Evolutionary conservation across 139 green algal genomes (phyloP).

Genomic region (Picochlorum sp.): DNA sequence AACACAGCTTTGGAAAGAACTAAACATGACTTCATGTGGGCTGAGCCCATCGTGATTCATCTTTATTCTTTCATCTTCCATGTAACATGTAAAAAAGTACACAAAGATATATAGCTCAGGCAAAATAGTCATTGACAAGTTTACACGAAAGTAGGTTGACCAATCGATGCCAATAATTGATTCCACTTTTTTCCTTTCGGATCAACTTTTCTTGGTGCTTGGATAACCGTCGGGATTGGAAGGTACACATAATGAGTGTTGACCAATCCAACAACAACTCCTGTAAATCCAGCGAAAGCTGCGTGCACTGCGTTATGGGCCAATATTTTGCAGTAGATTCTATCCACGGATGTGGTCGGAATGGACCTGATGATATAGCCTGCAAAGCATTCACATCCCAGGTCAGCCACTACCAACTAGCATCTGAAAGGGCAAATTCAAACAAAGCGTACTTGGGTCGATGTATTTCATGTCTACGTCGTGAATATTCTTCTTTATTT

Average conservation of each 20-base stretch:
- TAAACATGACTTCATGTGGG: neutral
- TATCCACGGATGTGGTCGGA: conserved; percentile 71
- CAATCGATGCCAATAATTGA: conserved; percentile 57
- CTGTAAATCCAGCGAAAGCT: conserved; percentile 84
- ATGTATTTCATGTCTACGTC: conserved; percentile 57
- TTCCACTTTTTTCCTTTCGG: conserved; percentile 84
- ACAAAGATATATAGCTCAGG: no score
- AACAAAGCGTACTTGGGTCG: conserved; percentile 34
- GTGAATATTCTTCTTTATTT: conserved; percentile 56
- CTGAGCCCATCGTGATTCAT: no score
- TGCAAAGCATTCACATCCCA: neutral
- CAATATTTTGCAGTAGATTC: conserved; percentile 90
- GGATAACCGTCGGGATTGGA: conserved; percentile 84
- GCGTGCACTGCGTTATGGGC: conserved; percentile 91
- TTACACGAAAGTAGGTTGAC: conserved; percentile 67
- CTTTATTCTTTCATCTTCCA: no score
- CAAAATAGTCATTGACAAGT: neutral
- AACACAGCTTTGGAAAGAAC: neutral
- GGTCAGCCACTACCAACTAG: neutral
- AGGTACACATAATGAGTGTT: conserved; percentile 95
- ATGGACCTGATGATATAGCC: conserved; percentile 81
- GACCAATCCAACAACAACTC: conserved; percentile 69
- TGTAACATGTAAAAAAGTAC: no score
- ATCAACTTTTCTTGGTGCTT: conserved; percentile 63
- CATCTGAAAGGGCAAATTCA: neutral